These are phyloP conservation scores for Pochonia chlamydosporia DNA, from an alignment of 2,329 filamentous ascomycete genomes.

Conservation along the genomic window DNA sequence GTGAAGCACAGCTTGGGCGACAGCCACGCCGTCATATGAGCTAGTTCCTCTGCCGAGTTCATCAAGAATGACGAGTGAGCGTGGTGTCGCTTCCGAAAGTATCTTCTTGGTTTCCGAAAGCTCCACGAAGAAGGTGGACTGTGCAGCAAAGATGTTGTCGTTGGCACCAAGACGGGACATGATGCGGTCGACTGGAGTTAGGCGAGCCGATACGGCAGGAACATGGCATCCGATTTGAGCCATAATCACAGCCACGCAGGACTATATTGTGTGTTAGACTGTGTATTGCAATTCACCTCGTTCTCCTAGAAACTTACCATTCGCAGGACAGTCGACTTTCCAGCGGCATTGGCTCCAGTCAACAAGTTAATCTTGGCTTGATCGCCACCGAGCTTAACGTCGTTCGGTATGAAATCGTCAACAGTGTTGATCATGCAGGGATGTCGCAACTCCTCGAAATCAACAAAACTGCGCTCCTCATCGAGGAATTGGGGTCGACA, in stretches of 20 bases:
- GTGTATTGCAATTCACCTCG: neutral
- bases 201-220: slow-evolving; percentile 71
- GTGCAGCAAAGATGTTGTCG: slow-evolving; percentile 97
- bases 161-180: slow-evolving; percentile 98
- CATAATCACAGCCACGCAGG: slow-evolving; percentile 94
- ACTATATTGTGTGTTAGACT: slow-evolving; percentile 40
- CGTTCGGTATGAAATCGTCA: slow-evolving; percentile 93
- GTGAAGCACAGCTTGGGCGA: slow-evolving; percentile 95
- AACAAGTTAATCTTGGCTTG: slow-evolving; percentile 81
- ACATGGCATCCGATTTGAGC: slow-evolving; percentile 94
- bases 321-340: slow-evolving; percentile 91
- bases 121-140: slow-evolving; percentile 98
- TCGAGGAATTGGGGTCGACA: slow-evolving; percentile 88
- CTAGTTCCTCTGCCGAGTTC: slow-evolving; percentile 92
- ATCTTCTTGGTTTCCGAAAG: slow-evolving; percentile 98
- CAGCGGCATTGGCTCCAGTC: slow-evolving; percentile 93
- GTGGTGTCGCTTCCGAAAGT: slow-evolving; percentile 83
- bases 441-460: slow-evolving; percentile 88
- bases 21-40: slow-evolving; percentile 93
- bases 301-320: slow-evolving; percentile 57
- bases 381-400: slow-evolving; percentile 78
- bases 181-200: slow-evolving; percentile 93
- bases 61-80: slow-evolving; percentile 92
- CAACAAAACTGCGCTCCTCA: slow-evolving; percentile 76
- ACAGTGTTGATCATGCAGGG: slow-evolving; percentile 90